Conservation (phyloP, 495 filamentous ascomycete species). For the Annulohypoxylon nitens region DNA sequence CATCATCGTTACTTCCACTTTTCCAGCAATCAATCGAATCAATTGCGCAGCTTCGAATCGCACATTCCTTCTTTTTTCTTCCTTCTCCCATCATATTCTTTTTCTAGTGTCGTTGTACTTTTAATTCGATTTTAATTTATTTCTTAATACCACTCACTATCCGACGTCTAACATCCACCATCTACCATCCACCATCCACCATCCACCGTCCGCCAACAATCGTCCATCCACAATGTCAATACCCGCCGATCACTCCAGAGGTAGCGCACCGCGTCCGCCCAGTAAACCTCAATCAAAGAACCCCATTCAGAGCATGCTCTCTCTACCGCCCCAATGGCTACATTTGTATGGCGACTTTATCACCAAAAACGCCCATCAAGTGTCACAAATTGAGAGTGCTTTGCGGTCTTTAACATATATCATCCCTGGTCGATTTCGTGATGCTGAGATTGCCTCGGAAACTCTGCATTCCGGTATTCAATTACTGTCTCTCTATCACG, state of each 20-base stretch:
- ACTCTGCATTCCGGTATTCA: conserved; percentile 89
- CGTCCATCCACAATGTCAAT: conserved; percentile 39
- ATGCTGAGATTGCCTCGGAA: conserved; percentile 94
- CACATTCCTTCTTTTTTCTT: conserved; percentile 7
- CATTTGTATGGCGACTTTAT: conserved; percentile 90
- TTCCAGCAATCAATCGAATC: conserved; percentile 17
- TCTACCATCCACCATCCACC: conserved; percentile 19
- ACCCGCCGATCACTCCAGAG: conserved; percentile 42
- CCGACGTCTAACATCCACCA: conserved; percentile 11
- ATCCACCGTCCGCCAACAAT: conserved; percentile 17
- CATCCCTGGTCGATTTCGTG: conserved; percentile 92
- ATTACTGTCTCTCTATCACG: conserved; percentile 93
- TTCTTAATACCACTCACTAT: not conserved
- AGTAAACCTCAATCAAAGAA: conserved; percentile 42
- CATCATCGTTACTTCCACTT: conserved; percentile 25
- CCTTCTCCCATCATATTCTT: conserved; percentile 17
- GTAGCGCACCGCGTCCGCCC: conserved; percentile 38
- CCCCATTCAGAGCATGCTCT: conserved; percentile 38
- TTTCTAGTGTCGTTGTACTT: conserved; percentile 19
- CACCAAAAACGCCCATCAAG: conserved; percentile 90
- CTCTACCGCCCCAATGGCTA: conserved; percentile 79
- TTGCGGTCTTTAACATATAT: conserved; percentile 94
- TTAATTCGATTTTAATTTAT: conserved; percentile 21
- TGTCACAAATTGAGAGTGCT: conserved; percentile 92
- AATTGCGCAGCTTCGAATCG: conserved; percentile 10